These are phyloP conservation scores for Meira nashicola DNA, from an alignment of 1,284 basidiomycete species.

Conservation along the genomic window DNA sequence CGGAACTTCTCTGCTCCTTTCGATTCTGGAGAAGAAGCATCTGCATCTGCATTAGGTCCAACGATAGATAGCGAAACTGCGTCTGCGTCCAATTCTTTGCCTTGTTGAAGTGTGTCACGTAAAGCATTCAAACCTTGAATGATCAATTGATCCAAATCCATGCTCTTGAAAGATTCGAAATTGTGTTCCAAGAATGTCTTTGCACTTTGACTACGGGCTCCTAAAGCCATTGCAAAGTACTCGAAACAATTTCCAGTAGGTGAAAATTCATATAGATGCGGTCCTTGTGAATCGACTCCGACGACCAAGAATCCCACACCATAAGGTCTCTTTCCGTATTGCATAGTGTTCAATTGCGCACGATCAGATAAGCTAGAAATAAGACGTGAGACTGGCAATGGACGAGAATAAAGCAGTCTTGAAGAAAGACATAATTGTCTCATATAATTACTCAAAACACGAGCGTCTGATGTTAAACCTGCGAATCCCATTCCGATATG, in stretches of 20 bases:
- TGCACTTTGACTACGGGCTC: slow-evolving; percentile 91
- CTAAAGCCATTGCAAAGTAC: slow-evolving; percentile 97
- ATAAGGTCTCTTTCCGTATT: slow-evolving; percentile 94
- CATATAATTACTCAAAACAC: slow-evolving; percentile 88
- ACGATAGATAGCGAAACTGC: slow-evolving; percentile 47
- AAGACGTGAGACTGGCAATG: slow-evolving; percentile 86
- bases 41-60: slow-evolving; percentile 48
- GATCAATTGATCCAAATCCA: slow-evolving; percentile 35
- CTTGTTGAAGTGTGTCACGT: slow-evolving; percentile 50
- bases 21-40: slow-evolving; percentile 28
- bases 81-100: slow-evolving; percentile 48
- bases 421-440: slow-evolving; percentile 94
- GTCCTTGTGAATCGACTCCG: slow-evolving; percentile 87
- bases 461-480: slow-evolving; percentile 92
- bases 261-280: slow-evolving; percentile 96
- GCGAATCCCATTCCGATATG: slow-evolving; percentile 98
- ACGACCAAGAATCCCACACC: slow-evolving; percentile 98
- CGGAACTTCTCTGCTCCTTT: slow-evolving; percentile 43
- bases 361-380: slow-evolving; percentile 93
- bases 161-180: slow-evolving; percentile 68
- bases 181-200: slow-evolving; percentile 98
- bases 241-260: slow-evolving; percentile 96
- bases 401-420: slow-evolving; percentile 89
- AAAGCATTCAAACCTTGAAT: slow-evolving; percentile 47
- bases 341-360: slow-evolving; percentile 98